Evolutionary conservation across 2,329 filamentous ascomycete species (phyloP), one percentile per base, ranked within the genome.

Genomic region (Epichloe glyceriae): DNA sequence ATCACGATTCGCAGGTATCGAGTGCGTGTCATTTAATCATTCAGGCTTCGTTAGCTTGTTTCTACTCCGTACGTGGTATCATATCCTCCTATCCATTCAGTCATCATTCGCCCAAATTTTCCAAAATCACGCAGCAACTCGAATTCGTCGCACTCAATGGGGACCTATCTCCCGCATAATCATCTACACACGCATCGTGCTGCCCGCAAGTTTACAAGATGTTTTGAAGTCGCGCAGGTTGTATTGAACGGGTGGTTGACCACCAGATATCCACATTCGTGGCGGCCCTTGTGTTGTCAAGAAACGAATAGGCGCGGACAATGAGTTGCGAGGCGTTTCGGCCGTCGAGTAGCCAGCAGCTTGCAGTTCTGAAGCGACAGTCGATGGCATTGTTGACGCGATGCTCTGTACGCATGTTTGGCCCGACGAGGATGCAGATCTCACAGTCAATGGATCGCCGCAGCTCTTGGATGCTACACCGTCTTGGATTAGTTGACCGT

Each of bases 141-240:
- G 8, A 30, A 4, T 30, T 30, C 30, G 10, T 11, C 30, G 26
- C 30, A 30, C 30, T 30, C 30, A 11, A 11, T 30, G 30, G 30
- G 30, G 10, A 8, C 30, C 30, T 0, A 11, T 30, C 30, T 30
- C 30, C 8, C 30, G 30, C 30, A 30, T 30, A 4, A 30, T 4
- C 30, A 30, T 30, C 8, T 30, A 30, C 8, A 30, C 8, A 30
- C 30, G 20, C 20, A 44, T 15, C 39, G 14, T 42, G 15, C 17
- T 22, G n/a, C 35, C 61, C 79, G 77, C 77, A 78, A 82, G 50
- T 66, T 70, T 46, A 82, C 58, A 56, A 79, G 82, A 30, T 12
- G 12, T 19, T 20, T 22, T 44, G n/a, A 42, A 30, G 1, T 46
- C 38, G 5, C 46, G 49, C n/a, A 43, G 19, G 7, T 5, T 43